phyloP scores from a whole-genome alignment of 768 basidiomycete species.

The Obba rivulosa region DNA sequence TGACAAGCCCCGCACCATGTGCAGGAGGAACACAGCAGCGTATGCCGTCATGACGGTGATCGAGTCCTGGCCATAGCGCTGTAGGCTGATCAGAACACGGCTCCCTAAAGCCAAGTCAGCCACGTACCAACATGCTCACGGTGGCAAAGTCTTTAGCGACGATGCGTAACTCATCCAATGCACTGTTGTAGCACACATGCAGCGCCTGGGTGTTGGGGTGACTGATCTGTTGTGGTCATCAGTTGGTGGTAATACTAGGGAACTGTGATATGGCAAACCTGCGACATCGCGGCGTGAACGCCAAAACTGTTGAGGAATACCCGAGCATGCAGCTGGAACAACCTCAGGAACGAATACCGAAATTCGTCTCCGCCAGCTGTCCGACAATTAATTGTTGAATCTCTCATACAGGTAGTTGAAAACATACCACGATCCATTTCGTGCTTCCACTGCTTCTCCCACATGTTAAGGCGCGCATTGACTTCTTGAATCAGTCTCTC shows the following conservation, averaged over 20 bases:
- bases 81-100: slow-evolving; percentile 8
- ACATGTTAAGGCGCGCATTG: slow-evolving; percentile 65
- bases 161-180: slow-evolving; percentile 63
- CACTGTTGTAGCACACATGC: slow-evolving; percentile 69
- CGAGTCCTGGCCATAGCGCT: slow-evolving; percentile 85
- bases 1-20: slow-evolving; percentile 41
- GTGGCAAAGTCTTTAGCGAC: slow-evolving; percentile 68
- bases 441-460: slow-evolving; percentile 66
- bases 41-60: slow-evolving; percentile 85
- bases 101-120: not conserved
- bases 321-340: slow-evolving; percentile 74
- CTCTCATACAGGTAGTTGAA: not conserved
- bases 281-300: slow-evolving; percentile 41
- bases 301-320: slow-evolving; percentile 85
- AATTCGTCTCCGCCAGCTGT: slow-evolving; percentile 70
- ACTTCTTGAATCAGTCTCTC: slow-evolving; percentile 69
- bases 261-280: not conserved
- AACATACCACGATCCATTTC: slow-evolving; percentile 64
- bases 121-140: slow-evolving; percentile 55
- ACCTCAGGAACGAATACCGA: slow-evolving; percentile 67
- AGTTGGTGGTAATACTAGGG: slow-evolving; percentile 51
- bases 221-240: slow-evolving; percentile 67
- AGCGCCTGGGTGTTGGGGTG: slow-evolving; percentile 68
- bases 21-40: slow-evolving; percentile 70
- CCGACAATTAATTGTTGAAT: slow-evolving; percentile 1